Percentiles rank a stretch among this genome's conserved stretches.
phyloP scores from a whole-genome alignment of 495 filamentous ascomycete species.

The Parmelia sp. region DNA sequence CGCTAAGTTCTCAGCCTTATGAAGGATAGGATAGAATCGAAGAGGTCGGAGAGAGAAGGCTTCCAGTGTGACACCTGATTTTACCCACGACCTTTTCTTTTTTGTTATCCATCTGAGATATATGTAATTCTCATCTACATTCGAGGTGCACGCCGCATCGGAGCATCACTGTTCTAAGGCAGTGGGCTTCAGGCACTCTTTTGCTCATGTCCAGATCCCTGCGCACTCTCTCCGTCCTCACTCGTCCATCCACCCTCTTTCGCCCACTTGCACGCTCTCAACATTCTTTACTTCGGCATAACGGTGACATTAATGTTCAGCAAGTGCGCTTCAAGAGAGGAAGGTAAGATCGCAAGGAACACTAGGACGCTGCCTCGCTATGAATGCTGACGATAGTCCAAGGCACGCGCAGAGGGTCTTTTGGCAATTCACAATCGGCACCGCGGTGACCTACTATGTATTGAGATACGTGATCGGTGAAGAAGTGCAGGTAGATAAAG shows the following conservation, averaged over 20 bases:
- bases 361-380: background rate
- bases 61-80: background rate
- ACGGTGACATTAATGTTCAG: constrained; percentile 9
- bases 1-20: background rate
- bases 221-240: constrained; percentile 23
- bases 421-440: background rate
- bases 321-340: constrained; percentile 9
- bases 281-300: constrained; percentile 18
- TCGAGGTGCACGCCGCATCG: background rate
- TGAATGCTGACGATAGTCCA: background rate
- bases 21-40: background rate
- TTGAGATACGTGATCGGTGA: constrained; percentile 8
- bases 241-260: constrained; percentile 7
- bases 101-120: background rate
- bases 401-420: background rate
- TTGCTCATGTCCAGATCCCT: constrained; percentile 27
- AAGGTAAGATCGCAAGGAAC: background rate
- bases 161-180: background rate
- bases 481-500: constrained; percentile 11
- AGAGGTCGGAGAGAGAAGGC: background rate
- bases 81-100: background rate
- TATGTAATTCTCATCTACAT: background rate
- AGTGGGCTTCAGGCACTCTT: constrained; percentile 13
- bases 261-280: constrained; percentile 13
- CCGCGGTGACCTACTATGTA: background rate